Conservation (phyloP, 1,284 basidiomycete genomes). For the Moesziomyces sp. region DNA sequence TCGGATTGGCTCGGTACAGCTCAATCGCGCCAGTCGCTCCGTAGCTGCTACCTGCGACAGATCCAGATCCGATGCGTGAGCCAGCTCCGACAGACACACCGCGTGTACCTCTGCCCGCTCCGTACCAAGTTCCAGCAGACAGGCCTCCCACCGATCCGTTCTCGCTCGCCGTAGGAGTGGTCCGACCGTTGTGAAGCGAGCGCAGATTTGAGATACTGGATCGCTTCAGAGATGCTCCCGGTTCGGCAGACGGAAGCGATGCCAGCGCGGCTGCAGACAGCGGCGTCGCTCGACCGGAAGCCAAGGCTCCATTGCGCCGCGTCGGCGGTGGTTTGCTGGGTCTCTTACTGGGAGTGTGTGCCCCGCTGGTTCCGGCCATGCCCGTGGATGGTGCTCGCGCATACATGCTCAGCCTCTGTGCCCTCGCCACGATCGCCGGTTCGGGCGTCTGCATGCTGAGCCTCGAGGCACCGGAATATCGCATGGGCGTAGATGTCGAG, state of each 20-base stretch:
- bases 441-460: slow-evolving; percentile 63
- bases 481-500: slow-evolving; percentile 34
- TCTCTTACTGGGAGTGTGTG: slow-evolving; percentile 29
- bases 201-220: slow-evolving; percentile 55
- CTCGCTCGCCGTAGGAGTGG: slow-evolving; percentile 54
- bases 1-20: slow-evolving; percentile 77
- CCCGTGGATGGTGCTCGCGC: slow-evolving; percentile 45
- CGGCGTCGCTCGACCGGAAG: slow-evolving; percentile 54
- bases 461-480: slow-evolving; percentile 47
- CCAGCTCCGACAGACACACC: slow-evolving; percentile 25
- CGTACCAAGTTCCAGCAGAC: slow-evolving; percentile 46
- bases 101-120: slow-evolving; percentile 12
- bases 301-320: slow-evolving; percentile 23
- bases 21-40: slow-evolving; percentile 39
- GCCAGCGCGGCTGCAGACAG: slow-evolving; percentile 60
- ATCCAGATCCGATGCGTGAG: slow-evolving; percentile 27
- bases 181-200: slow-evolving; percentile 38
- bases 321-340: slow-evolving; percentile 58
- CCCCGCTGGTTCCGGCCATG: slow-evolving; percentile 12
- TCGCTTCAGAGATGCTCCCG: slow-evolving; percentile 29
- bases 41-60: slow-evolving; percentile 38
- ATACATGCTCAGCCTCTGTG: slow-evolving; percentile 57
- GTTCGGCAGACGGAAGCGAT: slow-evolving; percentile 52
- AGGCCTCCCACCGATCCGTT: slow-evolving; percentile 44
- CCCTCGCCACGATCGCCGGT: slow-evolving; percentile 56